Percentiles rank a stretch among this genome's conserved stretches.
These are phyloP conservation scores for Kernera saxatilis DNA, from an alignment of 345 rosid species.

Conservation along the genomic window DNA sequence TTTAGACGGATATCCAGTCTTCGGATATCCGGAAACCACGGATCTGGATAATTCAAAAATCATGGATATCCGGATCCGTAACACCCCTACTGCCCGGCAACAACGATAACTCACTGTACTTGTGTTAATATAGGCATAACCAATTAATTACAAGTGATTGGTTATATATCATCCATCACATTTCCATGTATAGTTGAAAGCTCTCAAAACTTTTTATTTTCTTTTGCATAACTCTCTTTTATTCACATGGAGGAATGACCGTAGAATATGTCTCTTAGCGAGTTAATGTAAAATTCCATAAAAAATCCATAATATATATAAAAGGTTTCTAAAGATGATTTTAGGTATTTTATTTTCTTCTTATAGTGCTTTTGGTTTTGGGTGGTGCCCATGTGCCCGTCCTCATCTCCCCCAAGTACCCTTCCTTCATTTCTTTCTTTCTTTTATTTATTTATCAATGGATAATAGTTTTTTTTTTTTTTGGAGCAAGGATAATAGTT, in stretches of 20 bases:
- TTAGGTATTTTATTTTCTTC: neutral
- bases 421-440: neutral
- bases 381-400: slow-evolving; percentile 30
- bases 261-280: slow-evolving; percentile 40
- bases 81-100: neutral
- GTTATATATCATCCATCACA: slow-evolving; percentile 20
- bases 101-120: neutral
- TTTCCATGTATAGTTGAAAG: neutral
- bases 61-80: too few species aligned
- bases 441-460: neutral
- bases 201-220: neutral
- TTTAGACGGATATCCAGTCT: too few species aligned
- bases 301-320: neutral
- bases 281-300: slow-evolving; percentile 31
- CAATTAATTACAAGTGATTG: neutral
- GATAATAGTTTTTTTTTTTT: neutral
- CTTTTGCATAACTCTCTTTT: slow-evolving; percentile 29
- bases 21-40: too few species aligned
- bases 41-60: too few species aligned
- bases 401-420: neutral
- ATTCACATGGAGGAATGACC: slow-evolving; percentile 49
- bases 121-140: neutral
- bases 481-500: neutral
- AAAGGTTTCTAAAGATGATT: neutral
- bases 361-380: slow-evolving; percentile 24